phyloP scores from a whole-genome alignment of 75 land plant genomes.

The Picea glauca region DNA sequence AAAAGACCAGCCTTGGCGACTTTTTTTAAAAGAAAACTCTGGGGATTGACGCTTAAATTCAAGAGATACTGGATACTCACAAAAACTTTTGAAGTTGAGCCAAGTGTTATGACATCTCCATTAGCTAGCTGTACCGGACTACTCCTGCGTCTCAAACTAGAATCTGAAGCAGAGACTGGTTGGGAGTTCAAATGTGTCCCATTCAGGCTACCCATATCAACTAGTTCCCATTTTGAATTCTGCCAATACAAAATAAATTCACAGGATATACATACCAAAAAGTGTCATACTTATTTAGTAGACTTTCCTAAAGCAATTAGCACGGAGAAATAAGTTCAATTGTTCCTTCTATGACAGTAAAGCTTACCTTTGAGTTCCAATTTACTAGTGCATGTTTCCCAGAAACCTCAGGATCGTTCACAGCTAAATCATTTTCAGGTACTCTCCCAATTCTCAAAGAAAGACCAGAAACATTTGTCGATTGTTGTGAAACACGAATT shows the following conservation, averaged over 20 bases:
- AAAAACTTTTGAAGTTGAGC: slow-evolving; percentile 73
- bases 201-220: slow-evolving; percentile 94
- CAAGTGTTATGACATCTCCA: slow-evolving; percentile 86
- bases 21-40: not conserved
- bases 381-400: slow-evolving; percentile 92
- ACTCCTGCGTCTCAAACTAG: slow-evolving; percentile 57
- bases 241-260: slow-evolving; percentile 11
- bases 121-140: slow-evolving; percentile 62
- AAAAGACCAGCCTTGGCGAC: no score
- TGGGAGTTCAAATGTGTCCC: slow-evolving; percentile 80
- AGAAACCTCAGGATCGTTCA: slow-evolving; percentile 94
- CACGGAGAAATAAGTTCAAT: not conserved
- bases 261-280: not conserved
- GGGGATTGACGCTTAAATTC: not conserved
- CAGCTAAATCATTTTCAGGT: slow-evolving; percentile 66
- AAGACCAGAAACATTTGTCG: slow-evolving; percentile 31
- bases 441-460: slow-evolving; percentile 83
- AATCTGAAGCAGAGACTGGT: slow-evolving; percentile 42
- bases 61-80: slow-evolving; percentile 41
- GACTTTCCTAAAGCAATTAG: not conserved
- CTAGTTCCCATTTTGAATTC: slow-evolving; percentile 83
- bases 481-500: slow-evolving; percentile 25
- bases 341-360: not conserved
- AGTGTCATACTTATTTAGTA: not conserved
- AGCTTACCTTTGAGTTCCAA: slow-evolving; percentile 79